Evolutionary conservation across 1,139 yeast species (phyloP).

Genomic region (Candida dubliniensis): DNA sequence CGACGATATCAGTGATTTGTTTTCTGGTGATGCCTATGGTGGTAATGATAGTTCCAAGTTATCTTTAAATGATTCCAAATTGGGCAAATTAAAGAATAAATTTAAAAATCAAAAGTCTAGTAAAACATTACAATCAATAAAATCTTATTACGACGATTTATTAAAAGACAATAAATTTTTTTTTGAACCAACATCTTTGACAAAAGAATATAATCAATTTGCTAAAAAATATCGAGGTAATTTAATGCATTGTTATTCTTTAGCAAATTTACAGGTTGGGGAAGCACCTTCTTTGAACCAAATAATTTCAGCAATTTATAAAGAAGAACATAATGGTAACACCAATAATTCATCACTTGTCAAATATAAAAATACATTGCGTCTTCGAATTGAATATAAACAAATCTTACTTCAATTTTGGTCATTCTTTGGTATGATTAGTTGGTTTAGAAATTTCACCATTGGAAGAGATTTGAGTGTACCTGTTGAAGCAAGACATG

Average conservation of each 20-base stretch:
- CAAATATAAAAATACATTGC: constrained; percentile 36
- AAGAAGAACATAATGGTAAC: constrained; percentile 22
- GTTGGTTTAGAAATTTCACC: constrained; percentile 39
- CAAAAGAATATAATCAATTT: constrained; percentile 18
- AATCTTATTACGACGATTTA: constrained; percentile 20
- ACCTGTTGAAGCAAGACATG: constrained; percentile 33
- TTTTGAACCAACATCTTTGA: constrained; percentile 36
- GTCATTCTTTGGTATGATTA: constrained; percentile 42
- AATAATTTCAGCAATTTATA: constrained; percentile 28
- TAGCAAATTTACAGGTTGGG: constrained; percentile 34
- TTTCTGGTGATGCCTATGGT: constrained; percentile 31
- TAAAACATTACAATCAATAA: constrained; percentile 18
- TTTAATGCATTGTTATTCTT: constrained; percentile 30
- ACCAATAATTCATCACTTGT: constrained; percentile 27
- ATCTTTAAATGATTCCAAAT: constrained; percentile 12
- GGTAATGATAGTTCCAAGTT: constrained; percentile 12
- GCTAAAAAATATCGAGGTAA: constrained; percentile 24
- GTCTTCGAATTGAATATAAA: constrained; percentile 42
- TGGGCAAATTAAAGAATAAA: constrained; percentile 13
- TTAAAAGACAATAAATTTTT: constrained; percentile 33
- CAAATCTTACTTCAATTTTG: constrained; percentile 45
- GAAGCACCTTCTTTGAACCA: constrained; percentile 39
- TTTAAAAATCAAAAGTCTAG: constrained; percentile 16
- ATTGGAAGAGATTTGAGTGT: constrained; percentile 39
- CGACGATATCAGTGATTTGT: constrained; percentile 15